These are phyloP conservation scores for Verticillium dahliae DNA, from an alignment of 2,329 filamentous ascomycete species.

Conservation along the genomic window DNA sequence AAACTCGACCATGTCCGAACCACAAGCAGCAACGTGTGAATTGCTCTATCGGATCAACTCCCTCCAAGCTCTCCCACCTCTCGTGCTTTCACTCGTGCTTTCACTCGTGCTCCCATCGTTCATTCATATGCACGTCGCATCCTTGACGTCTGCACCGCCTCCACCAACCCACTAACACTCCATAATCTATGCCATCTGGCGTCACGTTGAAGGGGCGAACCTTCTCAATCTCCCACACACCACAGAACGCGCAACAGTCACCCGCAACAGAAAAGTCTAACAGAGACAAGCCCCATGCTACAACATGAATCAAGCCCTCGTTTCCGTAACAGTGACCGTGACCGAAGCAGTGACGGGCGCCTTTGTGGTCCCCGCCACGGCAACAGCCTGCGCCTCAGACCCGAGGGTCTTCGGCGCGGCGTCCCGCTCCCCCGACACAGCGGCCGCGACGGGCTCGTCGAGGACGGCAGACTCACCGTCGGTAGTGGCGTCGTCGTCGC, in stretches of 20 bases:
- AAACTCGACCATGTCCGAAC: not conserved
- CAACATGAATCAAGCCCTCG: conserved; percentile 1
- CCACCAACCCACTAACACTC: not conserved
- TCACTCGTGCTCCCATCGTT: not conserved
- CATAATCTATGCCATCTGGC: conserved; percentile 4
- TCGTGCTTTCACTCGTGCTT: too few species aligned
- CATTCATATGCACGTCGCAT: not conserved
- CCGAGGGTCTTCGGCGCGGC: conserved; percentile 2
- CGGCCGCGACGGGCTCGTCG: not conserved
- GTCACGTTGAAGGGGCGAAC: conserved; percentile 12
- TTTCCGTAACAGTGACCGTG: conserved; percentile 9
- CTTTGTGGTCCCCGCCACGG: not conserved
- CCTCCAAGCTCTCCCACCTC: not conserved
- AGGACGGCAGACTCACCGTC: not conserved
- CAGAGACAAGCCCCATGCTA: not conserved
- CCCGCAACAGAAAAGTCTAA: conserved; percentile 2
- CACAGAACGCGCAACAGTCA: not conserved
- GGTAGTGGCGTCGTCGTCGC: conserved; percentile 1
- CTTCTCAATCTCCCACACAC: not conserved
- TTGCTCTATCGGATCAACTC: not conserved
- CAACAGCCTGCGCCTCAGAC: not conserved
- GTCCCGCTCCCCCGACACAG: not conserved
- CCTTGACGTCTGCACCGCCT: too few species aligned
- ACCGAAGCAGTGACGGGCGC: not conserved
- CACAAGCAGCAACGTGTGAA: not conserved